Evolutionary conservation across 2,329 filamentous ascomycete species (phyloP).

Genomic region (Coniochaeta sp.): DNA sequence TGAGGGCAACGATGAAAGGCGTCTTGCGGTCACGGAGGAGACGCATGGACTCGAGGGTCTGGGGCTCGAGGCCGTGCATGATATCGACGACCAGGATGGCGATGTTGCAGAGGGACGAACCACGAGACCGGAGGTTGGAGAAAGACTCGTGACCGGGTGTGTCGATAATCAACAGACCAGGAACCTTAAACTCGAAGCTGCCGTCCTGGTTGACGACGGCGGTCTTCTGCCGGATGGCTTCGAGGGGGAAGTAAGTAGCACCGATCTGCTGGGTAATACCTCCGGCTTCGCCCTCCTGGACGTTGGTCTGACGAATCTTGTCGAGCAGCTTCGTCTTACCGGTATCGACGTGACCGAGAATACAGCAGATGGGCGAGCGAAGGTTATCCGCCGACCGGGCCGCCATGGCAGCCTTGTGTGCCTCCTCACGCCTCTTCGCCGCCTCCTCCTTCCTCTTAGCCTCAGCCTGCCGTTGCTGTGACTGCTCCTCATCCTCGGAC

Average conservation of each 20-base stretch:
- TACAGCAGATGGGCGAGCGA: constrained; percentile 97
- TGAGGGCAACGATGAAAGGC: constrained; percentile 95
- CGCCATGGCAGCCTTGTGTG: constrained; percentile 84
- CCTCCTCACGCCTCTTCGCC: constrained; percentile 79
- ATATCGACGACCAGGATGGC: constrained; percentile 98
- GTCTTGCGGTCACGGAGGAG: constrained; percentile 89
- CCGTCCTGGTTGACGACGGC: constrained; percentile 87
- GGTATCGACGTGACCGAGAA: constrained; percentile 98
- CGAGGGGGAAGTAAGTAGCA: constrained; percentile 97
- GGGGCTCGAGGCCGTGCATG: constrained; percentile 97
- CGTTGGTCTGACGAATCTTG: constrained; percentile 97
- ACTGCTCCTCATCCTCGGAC: constrained; percentile 66
- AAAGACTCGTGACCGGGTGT: constrained; percentile 99
- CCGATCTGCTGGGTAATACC: constrained; percentile 99
- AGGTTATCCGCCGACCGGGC: constrained; percentile 91
- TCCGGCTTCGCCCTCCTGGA: constrained; percentile 97
- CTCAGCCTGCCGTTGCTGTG: constrained; percentile 66
- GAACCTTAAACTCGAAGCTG: constrained; percentile 93
- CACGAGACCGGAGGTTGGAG: constrained; percentile 92
- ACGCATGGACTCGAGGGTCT: constrained; percentile 96
- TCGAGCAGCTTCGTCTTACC: constrained; percentile 99
- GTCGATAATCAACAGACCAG: constrained; percentile 92
- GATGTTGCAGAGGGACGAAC: constrained; percentile 98
- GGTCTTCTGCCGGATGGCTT: constrained; percentile 88
- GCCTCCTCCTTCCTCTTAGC: constrained; percentile 80